Evolutionary conservation across 164 flowering plant species (phyloP), one percentile per base, ranked within the genome.

Genomic region (Dillenia turbinata): DNA sequence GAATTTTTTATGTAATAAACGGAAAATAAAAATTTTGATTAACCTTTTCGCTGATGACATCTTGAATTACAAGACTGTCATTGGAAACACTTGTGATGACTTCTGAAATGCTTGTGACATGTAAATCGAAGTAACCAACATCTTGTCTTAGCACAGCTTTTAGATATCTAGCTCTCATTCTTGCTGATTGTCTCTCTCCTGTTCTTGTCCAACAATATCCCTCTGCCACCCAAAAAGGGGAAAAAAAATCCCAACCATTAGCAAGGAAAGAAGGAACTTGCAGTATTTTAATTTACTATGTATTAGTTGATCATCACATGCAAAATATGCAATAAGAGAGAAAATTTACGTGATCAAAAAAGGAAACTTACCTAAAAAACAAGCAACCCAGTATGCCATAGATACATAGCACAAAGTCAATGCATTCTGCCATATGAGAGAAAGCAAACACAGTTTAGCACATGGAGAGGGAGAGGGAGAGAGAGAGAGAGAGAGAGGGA

Each of bases 141-240:
- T 92, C 97, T 71, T 92, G 97, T 67, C 97, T 73, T 9, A 92
- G 57, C 13, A 92, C 89, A 5, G 96, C 97, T 71, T 82, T 81
- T 54, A 92, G 63, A 56, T 92, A 92, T 52, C 78, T 77, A 1
- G 78, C 72, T 70, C 97, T 79, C 86, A 88, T 78, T 62, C 85
- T 80, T 12, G 85, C 63, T 1, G 96, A 87, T 71, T 85, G 96
- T 66, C 96, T 81, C 69, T 87, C 92, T 0, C 86, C 96, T 16
- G 97, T 86, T 77, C 90, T 80, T 58, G 91, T 72, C 96, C 96
- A 92, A 54, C 96, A 92, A 70, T 77, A 89, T 7, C 92, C 97
- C 85, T 91, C 97, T 91, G 59, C 22, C 57, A 22, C 11, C 24
- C 24, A 64, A 60, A 53, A 10, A 50, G 12, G n/a, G 12, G 12